phyloP scores from a whole-genome alignment of 257 asterid genomes.

The Forsythia suspensa region DNA sequence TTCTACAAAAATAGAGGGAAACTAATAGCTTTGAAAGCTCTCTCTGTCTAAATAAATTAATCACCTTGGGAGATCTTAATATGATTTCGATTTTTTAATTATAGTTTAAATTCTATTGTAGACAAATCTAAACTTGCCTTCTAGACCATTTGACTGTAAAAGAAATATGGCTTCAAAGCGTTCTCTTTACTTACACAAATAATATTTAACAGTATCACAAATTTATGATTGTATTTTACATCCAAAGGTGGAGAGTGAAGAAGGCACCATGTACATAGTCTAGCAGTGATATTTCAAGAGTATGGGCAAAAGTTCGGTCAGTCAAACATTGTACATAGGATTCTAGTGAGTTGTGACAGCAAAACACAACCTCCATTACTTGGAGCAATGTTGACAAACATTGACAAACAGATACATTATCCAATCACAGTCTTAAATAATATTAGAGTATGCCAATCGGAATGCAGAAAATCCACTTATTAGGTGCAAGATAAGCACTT shows the following conservation, averaged over 20 bases:
- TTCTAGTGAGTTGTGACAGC: background rate
- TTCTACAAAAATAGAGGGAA: no score
- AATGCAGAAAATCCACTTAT: background rate
- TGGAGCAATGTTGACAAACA: background rate
- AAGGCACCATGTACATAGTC: background rate
- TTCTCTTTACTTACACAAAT: background rate
- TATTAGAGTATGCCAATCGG: background rate
- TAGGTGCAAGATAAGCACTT: background rate
- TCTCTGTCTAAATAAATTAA: no score
- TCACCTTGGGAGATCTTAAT: no score
- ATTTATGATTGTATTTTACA: background rate
- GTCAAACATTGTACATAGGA: background rate
- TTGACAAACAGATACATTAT: background rate
- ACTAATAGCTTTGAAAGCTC: no score
- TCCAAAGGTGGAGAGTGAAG: background rate
- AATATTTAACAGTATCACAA: background rate
- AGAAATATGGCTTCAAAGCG: background rate
- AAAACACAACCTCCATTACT: background rate
- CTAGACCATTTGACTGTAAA: background rate
- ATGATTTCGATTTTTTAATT: no score
- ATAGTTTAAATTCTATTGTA: background rate
- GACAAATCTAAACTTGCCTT: no score
- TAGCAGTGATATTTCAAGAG: background rate
- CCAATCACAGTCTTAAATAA: background rate
- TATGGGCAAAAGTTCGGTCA: background rate